Evolutionary conservation across 257 asterid species (phyloP).

Genomic region (Ilex aquifolium): DNA sequence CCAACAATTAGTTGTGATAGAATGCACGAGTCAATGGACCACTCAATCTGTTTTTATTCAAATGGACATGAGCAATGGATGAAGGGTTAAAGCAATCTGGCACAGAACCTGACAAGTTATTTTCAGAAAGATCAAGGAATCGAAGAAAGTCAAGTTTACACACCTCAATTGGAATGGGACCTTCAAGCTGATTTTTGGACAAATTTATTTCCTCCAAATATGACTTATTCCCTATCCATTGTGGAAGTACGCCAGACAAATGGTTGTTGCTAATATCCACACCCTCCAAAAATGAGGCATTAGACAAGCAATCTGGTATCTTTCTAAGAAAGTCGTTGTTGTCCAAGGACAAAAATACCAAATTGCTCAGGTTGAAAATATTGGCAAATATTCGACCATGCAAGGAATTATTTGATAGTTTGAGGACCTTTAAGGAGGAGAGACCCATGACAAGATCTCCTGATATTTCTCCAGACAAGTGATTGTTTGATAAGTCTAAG

Average conservation of each 20-base stretch:
- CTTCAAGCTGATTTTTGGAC: background rate
- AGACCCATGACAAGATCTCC: too few relatives aligned
- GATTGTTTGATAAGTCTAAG: too few relatives aligned
- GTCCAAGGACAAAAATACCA: too few relatives aligned
- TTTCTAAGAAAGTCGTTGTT: too few relatives aligned
- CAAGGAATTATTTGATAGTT: too few relatives aligned
- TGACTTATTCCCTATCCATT: too few relatives aligned
- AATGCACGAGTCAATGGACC: background rate
- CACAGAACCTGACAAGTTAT: background rate
- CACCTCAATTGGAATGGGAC: conserved; percentile 3
- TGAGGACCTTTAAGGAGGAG: too few relatives aligned
- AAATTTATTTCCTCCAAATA: background rate
- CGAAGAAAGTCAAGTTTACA: background rate
- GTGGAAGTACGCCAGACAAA: background rate
- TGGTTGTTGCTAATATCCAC: conserved; percentile 3
- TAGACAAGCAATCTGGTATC: too few relatives aligned
- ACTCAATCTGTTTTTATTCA: background rate
- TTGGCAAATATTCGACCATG: too few relatives aligned
- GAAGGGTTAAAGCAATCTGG: conserved; percentile 5
- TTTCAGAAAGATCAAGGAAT: background rate
- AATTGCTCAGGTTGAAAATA: too few relatives aligned
- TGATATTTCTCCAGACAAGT: too few relatives aligned
- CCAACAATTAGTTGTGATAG: background rate
- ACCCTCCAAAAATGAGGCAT: too few relatives aligned
- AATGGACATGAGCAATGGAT: background rate